A percentile compares a stretch with the other conserved stretches of the same genome.
Conservation (phyloP, 148 eudicot genomes). For the Chenopodium album region DNA sequence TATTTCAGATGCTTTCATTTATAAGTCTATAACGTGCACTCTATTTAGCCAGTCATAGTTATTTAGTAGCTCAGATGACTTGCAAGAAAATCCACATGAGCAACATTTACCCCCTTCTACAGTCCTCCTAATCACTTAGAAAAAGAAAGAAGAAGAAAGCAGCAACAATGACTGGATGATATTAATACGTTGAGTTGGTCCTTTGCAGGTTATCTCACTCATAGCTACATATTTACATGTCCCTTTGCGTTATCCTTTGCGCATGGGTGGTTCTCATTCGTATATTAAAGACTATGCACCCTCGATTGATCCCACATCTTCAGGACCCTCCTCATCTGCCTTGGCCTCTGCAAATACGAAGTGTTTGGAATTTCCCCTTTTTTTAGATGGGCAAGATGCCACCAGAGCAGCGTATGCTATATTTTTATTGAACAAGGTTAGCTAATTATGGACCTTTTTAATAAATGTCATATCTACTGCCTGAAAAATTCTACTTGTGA, state of each 20-base stretch:
- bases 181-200: slow-evolving; percentile 9
- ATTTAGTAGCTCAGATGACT: not conserved
- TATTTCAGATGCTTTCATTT: not conserved
- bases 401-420: slow-evolving; percentile 95
- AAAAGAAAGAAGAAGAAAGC: no score
- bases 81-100: not conserved
- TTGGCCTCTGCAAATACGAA: slow-evolving; percentile 42
- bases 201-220: slow-evolving; percentile 73
- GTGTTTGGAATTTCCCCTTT: slow-evolving; percentile 84
- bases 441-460: not conserved
- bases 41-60: not conserved
- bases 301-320: slow-evolving; percentile 48
- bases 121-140: not conserved
- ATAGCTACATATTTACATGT: slow-evolving; percentile 78
- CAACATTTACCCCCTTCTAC: no score
- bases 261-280: slow-evolving; percentile 89
- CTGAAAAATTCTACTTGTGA: not conserved
- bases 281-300: slow-evolving; percentile 78
- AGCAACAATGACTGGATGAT: not conserved
- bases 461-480: not conserved
- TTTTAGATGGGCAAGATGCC: slow-evolving; percentile 90
- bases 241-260: slow-evolving; percentile 85
- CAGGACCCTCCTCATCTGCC: slow-evolving; percentile 44
- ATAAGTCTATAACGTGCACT: not conserved
- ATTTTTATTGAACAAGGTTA: slow-evolving; percentile 94